These are phyloP conservation scores for Sclerotinia minor DNA, from an alignment of 2,329 filamentous ascomycete species.

Conservation along the genomic window DNA sequence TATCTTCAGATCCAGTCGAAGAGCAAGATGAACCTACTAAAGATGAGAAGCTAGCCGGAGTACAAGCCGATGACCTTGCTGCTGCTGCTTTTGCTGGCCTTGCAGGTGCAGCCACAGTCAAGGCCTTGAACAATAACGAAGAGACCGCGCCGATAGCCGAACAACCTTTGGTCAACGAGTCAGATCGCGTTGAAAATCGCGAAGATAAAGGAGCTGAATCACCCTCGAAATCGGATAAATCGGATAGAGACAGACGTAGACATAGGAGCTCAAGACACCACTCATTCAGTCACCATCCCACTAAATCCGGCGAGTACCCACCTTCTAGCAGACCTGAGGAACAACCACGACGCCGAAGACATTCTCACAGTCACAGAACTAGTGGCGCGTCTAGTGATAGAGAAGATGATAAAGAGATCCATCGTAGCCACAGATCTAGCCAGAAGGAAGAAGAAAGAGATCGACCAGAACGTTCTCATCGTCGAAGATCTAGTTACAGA, in stretches of 20 bases:
- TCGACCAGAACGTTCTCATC: conserved; percentile 12
- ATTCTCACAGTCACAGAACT: conserved; percentile 20
- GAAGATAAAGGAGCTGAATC: conserved; percentile 13
- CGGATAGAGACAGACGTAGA: conserved; percentile 18
- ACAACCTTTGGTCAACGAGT: not conserved
- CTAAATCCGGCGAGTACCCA: conserved; percentile 16
- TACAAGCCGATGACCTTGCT: not conserved
- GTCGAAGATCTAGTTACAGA: conserved; percentile 11
- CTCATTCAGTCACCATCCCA: conserved; percentile 21
- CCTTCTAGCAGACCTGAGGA: conserved; percentile 22
- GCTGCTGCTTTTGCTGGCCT: conserved; percentile 18
- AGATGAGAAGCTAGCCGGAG: not conserved
- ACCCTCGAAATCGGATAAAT: conserved; percentile 1
- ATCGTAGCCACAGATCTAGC: conserved; percentile 17
- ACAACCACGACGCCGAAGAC: conserved; percentile 19
- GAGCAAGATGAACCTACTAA: not conserved
- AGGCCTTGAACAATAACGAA: not conserved
- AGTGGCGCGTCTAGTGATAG: conserved; percentile 2
- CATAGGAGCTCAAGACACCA: conserved; percentile 22
- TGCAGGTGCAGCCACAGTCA: conserved; percentile 9
- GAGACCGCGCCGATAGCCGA: not conserved
- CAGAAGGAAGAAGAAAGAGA: not conserved
- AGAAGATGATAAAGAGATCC: conserved; percentile 12
- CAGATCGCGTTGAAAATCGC: not conserved
- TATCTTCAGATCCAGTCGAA: not conserved